Base-by-base conservation (phyloP, 2,329 filamentous ascomycete genomes). In the Fusarium falciforme region DNA sequence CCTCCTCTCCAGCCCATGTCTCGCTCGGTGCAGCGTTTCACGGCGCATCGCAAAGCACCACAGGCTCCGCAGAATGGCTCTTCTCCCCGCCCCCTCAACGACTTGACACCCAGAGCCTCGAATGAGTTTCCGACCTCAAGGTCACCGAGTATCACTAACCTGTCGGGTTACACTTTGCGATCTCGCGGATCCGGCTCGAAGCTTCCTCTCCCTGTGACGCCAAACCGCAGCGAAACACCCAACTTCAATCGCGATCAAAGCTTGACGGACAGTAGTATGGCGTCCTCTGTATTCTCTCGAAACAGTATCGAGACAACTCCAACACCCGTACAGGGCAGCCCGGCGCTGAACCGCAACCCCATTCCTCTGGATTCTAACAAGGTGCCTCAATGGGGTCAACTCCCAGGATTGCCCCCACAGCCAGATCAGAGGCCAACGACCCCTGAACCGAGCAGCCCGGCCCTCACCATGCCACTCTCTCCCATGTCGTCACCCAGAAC, bases 211-310 rank as follows among this genome's bases (percentile, higher is more conserved):
- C 80, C 83, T 17, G 75, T 82, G 17, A 85, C 83, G 3, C 83
- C 83, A 1, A 82, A 79, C 66, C 79, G 82, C 16, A 80, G 79
- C 17, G 79, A 75, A 31, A 84, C 83, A 0, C 84, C 84, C 2
- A 78, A 73, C 8, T 74, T 82, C 31, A 74, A 76, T 57, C 80
- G 79, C 16, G 83, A 85, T 38, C 79, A 79, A 29, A 85, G 82
- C 57, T 79, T 83, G 62, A 84, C 84, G 14, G 84, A 85, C 63
- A 85, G 83, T 74, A 86, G 84, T 77, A 82, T 85, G 81, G 71
- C 81, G 0, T 85, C 83, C 10, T 86, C 84, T 3, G 74, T 83
- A 7, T 84, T 86, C 31, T 85, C 83, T 33, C 80, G 79, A 1
- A 74, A 79, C 25, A 84, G 83, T 59, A 59, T 83, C 64, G 77